A percentile compares a stretch with the other conserved stretches of the same genome.
Evolutionary conservation across 2,329 filamentous ascomycete genomes (phyloP).

Genomic region (Penicillium fuscoglaucum): DNA sequence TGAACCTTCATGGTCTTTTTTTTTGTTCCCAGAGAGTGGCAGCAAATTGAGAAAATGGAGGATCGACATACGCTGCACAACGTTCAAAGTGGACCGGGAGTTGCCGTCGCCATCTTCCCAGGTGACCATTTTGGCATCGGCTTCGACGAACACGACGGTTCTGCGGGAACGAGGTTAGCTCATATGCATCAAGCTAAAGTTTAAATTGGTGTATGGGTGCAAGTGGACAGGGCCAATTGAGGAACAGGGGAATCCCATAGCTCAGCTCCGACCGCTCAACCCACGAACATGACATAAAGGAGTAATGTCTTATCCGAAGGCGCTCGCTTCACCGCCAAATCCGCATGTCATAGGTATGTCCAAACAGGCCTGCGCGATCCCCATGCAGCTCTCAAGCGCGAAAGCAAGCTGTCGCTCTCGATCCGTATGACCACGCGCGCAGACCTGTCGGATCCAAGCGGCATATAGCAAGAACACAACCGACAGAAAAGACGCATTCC

Average conservation of each 20-base stretch:
- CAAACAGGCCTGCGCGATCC: neutral
- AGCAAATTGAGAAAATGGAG: neutral
- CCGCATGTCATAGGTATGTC: neutral
- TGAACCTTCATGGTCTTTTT: too few relatives aligned
- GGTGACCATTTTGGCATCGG: constrained; percentile 68
- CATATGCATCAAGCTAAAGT: neutral
- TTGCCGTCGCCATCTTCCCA: constrained; percentile 73
- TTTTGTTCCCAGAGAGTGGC: neutral
- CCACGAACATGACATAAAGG: neutral
- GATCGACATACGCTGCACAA: constrained; percentile 71
- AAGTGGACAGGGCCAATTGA: neutral
- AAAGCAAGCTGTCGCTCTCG: neutral
- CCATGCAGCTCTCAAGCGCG: neutral
- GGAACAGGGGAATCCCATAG: neutral
- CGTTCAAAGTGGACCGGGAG: constrained; percentile 60
- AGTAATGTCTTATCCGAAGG: neutral
- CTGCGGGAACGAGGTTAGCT: constrained; percentile 47
- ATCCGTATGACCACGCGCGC: neutral
- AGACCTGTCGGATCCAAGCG: neutral
- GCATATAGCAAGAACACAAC: neutral
- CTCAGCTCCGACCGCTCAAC: neutral
- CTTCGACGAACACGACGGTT: constrained; percentile 78
- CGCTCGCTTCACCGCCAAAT: neutral
- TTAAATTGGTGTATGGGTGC: neutral
- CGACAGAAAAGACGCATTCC: neutral